Percentiles rank a stretch among this genome's conserved stretches.
Evolutionary conservation across 2,329 filamentous ascomycete species (phyloP).

Genomic region (Kalmusia sp.): DNA sequence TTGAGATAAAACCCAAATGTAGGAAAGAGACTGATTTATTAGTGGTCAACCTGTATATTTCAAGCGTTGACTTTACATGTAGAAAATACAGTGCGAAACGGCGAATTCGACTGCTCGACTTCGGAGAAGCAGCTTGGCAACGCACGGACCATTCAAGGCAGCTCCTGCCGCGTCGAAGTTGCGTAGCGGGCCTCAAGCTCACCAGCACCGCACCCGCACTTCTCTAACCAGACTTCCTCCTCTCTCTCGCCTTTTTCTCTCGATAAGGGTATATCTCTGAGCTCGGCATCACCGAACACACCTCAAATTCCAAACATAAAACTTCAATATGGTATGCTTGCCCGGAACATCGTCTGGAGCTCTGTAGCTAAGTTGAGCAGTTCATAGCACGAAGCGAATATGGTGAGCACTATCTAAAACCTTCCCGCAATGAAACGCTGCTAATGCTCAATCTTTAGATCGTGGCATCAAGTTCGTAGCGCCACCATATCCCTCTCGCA

Average conservation of each 20-base stretch:
- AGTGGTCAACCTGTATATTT: too few species aligned
- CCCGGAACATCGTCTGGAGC: slow-evolving; percentile 33
- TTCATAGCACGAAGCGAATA: slow-evolving; percentile 99
- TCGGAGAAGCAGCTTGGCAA: slow-evolving; percentile 1
- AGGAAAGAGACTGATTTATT: too few species aligned
- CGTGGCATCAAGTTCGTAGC: slow-evolving; percentile 90
- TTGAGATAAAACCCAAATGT: too few species aligned
- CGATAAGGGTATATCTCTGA: background rate
- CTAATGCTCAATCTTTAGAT: slow-evolving; percentile 63
- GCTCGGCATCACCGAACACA: background rate
- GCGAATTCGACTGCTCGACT: too few species aligned
- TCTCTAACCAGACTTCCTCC: background rate
- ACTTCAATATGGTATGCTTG: slow-evolving; percentile 41
- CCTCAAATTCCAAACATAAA: slow-evolving; percentile 6
- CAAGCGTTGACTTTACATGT: too few species aligned
- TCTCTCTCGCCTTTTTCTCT: background rate
- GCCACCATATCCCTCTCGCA: slow-evolving; percentile 18
- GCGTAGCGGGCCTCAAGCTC: slow-evolving; percentile 7
- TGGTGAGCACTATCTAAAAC: slow-evolving; percentile 66
- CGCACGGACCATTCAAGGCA: slow-evolving; percentile 7
- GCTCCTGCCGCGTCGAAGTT: slow-evolving; percentile 10
- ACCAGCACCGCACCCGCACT: background rate
- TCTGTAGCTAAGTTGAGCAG: slow-evolving; percentile 51
- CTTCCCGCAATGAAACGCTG: slow-evolving; percentile 8
- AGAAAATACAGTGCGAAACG: too few species aligned